These are phyloP conservation scores for Exophiala bonariae DNA, from an alignment of 2,329 filamentous ascomycete genomes.

Conservation along the genomic window DNA sequence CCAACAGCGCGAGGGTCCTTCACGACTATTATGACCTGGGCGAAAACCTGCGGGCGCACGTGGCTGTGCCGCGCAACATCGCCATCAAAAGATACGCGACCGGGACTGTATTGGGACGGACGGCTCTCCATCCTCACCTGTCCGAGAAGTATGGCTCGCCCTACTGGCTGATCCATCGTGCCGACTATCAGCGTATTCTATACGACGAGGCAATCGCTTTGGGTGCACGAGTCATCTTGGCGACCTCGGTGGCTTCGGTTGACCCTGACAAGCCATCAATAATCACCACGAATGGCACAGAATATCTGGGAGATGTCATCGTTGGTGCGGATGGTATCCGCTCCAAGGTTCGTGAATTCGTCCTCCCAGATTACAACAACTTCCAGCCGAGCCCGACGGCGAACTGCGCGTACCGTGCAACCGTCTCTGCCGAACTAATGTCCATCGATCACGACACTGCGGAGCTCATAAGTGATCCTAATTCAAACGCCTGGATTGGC, in stretches of 20 bases:
- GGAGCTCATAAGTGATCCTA: constrained; percentile 4
- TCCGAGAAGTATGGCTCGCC: constrained; percentile 25
- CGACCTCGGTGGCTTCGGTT: constrained; percentile 1
- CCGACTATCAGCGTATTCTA: constrained; percentile 34
- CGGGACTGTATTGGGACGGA: constrained; percentile 35
- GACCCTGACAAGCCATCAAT: constrained; percentile 3
- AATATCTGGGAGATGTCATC: constrained; percentile 18
- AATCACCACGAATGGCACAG: constrained; percentile 17
- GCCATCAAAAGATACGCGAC: constrained; percentile 37
- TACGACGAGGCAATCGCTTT: constrained; percentile 26
- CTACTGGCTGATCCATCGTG: constrained; percentile 35
- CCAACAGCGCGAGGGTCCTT: constrained; percentile 37
- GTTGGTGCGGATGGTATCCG: constrained; percentile 28
- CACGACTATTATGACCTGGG: constrained; percentile 33
- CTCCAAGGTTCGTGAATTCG: constrained; percentile 5
- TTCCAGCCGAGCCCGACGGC: constrained; percentile 1
- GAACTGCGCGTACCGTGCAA: constrained; percentile 12
- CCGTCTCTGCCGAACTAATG: constrained; percentile 6
- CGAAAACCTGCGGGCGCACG: constrained; percentile 28
- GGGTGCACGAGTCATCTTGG: neutral
- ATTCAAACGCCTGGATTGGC: constrained; percentile 29
- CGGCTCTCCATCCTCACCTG: constrained; percentile 35
- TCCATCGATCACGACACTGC: constrained; percentile 3
- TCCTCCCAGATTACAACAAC: constrained; percentile 1
- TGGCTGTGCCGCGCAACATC: constrained; percentile 34